phyloP scores from a whole-genome alignment of 768 basidiomycete genomes.

The Suillus alpinus region DNA sequence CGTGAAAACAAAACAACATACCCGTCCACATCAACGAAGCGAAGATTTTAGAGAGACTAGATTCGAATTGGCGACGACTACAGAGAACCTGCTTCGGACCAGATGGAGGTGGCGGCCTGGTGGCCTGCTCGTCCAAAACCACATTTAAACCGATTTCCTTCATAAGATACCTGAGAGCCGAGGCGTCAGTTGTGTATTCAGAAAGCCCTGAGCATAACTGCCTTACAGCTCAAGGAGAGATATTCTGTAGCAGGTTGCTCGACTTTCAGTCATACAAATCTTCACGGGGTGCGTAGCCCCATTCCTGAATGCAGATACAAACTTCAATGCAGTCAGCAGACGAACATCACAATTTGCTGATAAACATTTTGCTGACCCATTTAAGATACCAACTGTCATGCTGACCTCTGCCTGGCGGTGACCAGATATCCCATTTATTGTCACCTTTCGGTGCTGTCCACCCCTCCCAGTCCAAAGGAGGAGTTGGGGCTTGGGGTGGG shows the following conservation, averaged over 20 bases:
- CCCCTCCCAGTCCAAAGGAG: neutral
- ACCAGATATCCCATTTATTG: conserved; percentile 9
- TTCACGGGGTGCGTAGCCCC: neutral
- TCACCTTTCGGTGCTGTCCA: neutral
- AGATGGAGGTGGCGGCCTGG: neutral
- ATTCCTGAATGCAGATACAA: neutral
- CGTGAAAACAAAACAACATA: neutral
- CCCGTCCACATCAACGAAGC: conserved; percentile 13
- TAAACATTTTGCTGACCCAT: neutral
- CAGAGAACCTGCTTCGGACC: neutral
- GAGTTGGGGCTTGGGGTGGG: neutral
- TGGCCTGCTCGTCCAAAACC: neutral
- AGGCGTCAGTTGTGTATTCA: neutral
- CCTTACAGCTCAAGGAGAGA: neutral
- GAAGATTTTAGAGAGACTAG: neutral
- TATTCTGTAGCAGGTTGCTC: neutral
- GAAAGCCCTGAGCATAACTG: too few relatives aligned
- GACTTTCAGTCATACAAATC: neutral
- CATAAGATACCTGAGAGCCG: neutral
- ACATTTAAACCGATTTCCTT: neutral
- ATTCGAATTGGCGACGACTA: conserved; percentile 2
- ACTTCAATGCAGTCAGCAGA: neutral
- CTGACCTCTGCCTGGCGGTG: neutral
- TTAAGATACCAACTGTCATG: too few relatives aligned
- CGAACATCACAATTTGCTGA: neutral